Percentiles rank a stretch among this genome's conserved stretches.
These are phyloP conservation scores for Diddensiella caesifluorescens DNA, from an alignment of 805 yeast species.

Conservation along the genomic window DNA sequence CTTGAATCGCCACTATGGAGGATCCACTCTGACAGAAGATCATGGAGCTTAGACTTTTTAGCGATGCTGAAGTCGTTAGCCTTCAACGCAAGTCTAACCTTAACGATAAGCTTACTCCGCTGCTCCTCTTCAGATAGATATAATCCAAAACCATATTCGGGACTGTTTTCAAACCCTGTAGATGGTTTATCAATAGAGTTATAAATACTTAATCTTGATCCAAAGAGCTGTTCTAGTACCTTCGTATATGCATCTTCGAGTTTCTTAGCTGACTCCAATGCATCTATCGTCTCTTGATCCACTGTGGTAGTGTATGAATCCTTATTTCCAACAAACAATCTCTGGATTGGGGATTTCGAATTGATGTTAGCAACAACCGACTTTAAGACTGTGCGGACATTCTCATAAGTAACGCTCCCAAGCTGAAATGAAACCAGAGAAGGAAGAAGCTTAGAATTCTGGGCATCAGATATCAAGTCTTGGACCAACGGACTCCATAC, in stretches of 20 bases:
- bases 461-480: constrained; percentile 62
- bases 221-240: constrained; percentile 64
- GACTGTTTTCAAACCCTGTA: constrained; percentile 48
- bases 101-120: constrained; percentile 40
- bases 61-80: constrained; percentile 39
- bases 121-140: constrained; percentile 55
- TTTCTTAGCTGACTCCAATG: constrained; percentile 43
- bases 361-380: constrained; percentile 49
- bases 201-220: constrained; percentile 50
- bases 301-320: constrained; percentile 24
- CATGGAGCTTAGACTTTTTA: constrained; percentile 46
- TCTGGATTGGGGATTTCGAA: constrained; percentile 53
- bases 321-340: constrained; percentile 50
- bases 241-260: constrained; percentile 75
- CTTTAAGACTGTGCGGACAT: constrained; percentile 40
- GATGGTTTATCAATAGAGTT: constrained; percentile 46
- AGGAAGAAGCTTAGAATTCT: constrained; percentile 16
- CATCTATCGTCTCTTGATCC: constrained; percentile 29
- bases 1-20: constrained; percentile 34
- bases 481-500: constrained; percentile 67
- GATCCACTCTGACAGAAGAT: constrained; percentile 65
- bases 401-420: constrained; percentile 37
- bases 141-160: constrained; percentile 85
- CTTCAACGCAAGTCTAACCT: constrained; percentile 40
- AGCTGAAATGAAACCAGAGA: constrained; percentile 48